phyloP scores from a whole-genome alignment of 805 yeast genomes.

The Candida ulmi region DNA sequence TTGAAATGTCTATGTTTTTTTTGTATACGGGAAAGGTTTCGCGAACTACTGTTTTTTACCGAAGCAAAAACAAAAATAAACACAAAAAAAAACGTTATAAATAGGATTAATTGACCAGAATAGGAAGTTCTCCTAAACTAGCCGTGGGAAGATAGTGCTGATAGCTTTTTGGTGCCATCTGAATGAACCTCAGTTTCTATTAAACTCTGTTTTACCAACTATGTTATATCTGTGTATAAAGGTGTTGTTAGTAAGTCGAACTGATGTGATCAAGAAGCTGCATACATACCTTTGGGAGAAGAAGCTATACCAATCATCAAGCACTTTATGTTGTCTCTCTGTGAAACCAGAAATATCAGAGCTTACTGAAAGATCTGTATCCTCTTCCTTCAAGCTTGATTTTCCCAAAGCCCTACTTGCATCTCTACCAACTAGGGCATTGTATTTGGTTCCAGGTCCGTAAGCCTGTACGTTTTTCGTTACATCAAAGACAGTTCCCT shows the following conservation, averaged over 20 bases:
- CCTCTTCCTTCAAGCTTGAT: slow-evolving; percentile 52
- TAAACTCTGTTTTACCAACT: slow-evolving; percentile 6
- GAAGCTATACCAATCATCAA: slow-evolving; percentile 69
- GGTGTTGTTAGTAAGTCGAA: neutral
- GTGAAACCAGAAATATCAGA: slow-evolving; percentile 49
- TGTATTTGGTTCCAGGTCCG: slow-evolving; percentile 74
- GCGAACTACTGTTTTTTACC: too few relatives aligned
- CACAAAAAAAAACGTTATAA: too few relatives aligned
- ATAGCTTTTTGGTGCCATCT: too few relatives aligned
- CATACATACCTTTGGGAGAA: slow-evolving; percentile 47
- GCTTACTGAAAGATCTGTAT: slow-evolving; percentile 35
- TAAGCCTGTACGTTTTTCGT: slow-evolving; percentile 58
- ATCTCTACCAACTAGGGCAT: slow-evolving; percentile 69
- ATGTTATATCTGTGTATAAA: slow-evolving; percentile 8
- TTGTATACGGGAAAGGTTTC: too few relatives aligned
- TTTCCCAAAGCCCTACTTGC: slow-evolving; percentile 73
- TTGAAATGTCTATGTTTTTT: too few relatives aligned
- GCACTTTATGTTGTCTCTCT: slow-evolving; percentile 52
- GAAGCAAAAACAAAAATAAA: too few relatives aligned
- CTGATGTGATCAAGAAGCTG: neutral
- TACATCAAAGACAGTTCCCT: slow-evolving; percentile 77
- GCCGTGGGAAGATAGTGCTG: too few relatives aligned
- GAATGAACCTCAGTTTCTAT: too few relatives aligned
- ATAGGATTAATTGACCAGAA: neutral
- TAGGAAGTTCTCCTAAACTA: neutral